Evolutionary conservation across 1,139 yeast species (phyloP), one percentile per base, ranked within the genome.

Genomic region (Suhomyces taliae): DNA sequence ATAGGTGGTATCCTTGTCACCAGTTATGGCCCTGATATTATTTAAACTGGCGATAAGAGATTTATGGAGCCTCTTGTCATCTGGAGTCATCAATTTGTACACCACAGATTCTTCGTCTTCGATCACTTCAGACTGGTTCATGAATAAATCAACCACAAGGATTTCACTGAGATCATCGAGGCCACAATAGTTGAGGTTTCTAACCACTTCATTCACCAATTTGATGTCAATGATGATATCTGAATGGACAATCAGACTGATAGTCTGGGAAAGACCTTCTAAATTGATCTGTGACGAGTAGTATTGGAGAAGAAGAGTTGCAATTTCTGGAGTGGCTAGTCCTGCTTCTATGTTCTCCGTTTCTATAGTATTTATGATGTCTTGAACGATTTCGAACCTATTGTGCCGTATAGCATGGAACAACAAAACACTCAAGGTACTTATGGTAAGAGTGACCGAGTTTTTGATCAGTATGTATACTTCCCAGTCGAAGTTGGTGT

Each of bases 371-470:
- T 48, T 29, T n/a, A 53, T 10, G 1, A 62, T 51, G 12, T 53
- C 53, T 4, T 44, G 36, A 6, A 51, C 45, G 1, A 59, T 47
- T 1, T 42, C 48, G 6, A 31, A 40, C 27, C 53, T 45, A 1
- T 56, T 50, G 49, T 67, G 71, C 27, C 69, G 52, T 3, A 63
- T 52, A 0, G 73, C 72, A 44, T 57, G 58, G 37, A 60, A 57
- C 14, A 70, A 54, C 24, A 70, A 56, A 2, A 56, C 53, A 41
- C 67, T 66, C 34, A 47, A 52, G 1, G 65, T 57, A 19, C 54
- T 57, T 41, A 26, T 32, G 34, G n/a, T 24, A 35, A 48, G 26
- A n/a, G 33, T 19, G 27, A 50, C 43, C 4, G 49, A 37, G 27
- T 41, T 34, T 9, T 44, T 45, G 9, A 66, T 41, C 41, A 53